Percentiles rank a stretch among this genome's conserved stretches.
These are phyloP conservation scores for Echinosophora koreensis DNA, from an alignment of 306 rosid genomes.

Conservation along the genomic window DNA sequence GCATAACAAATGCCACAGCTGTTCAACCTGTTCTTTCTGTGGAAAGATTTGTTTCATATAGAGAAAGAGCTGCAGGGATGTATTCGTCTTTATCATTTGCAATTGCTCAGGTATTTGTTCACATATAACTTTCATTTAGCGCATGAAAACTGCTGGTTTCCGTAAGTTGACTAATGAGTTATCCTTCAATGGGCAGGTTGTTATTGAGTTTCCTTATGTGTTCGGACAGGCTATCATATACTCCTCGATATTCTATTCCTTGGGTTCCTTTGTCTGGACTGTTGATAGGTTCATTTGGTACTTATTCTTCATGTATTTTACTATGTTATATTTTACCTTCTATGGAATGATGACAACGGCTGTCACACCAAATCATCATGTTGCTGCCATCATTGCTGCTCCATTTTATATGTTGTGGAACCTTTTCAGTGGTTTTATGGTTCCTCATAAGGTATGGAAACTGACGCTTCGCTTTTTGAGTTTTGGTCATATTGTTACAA, in stretches of 20 bases:
- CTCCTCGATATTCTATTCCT: slow-evolving; percentile 86
- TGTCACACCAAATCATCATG: slow-evolving; percentile 95
- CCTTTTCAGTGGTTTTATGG: slow-evolving; percentile 99
- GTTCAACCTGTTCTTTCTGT: slow-evolving; percentile 97
- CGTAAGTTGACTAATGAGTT: slow-evolving; percentile 40
- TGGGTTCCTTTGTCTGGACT: slow-evolving; percentile 89
- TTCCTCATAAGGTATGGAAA: slow-evolving; percentile 89
- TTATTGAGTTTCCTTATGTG: slow-evolving; percentile 93
- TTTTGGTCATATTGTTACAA: slow-evolving; percentile 27
- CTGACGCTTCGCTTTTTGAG: slow-evolving; percentile 31
- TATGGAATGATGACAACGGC: slow-evolving; percentile 99
- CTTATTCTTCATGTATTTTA: slow-evolving; percentile 90
- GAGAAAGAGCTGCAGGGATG: slow-evolving; percentile 98
- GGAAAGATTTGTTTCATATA: slow-evolving; percentile 92
- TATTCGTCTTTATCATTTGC: slow-evolving; percentile 95
- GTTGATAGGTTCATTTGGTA: slow-evolving; percentile 83
- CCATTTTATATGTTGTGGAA: slow-evolving; percentile 99
- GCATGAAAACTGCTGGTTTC: slow-evolving; percentile 29
- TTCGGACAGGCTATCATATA: slow-evolving; percentile 83
- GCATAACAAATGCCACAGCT: slow-evolving; percentile 92
- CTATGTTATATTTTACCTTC: slow-evolving; percentile 96
- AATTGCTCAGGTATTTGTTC: slow-evolving; percentile 84
- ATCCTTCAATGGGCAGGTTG: slow-evolving; percentile 66
- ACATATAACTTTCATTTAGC: slow-evolving; percentile 1
- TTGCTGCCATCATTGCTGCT: slow-evolving; percentile 91